Conservation (phyloP, 805 yeast species). For the Yamadazyma phyllophila region DNA sequence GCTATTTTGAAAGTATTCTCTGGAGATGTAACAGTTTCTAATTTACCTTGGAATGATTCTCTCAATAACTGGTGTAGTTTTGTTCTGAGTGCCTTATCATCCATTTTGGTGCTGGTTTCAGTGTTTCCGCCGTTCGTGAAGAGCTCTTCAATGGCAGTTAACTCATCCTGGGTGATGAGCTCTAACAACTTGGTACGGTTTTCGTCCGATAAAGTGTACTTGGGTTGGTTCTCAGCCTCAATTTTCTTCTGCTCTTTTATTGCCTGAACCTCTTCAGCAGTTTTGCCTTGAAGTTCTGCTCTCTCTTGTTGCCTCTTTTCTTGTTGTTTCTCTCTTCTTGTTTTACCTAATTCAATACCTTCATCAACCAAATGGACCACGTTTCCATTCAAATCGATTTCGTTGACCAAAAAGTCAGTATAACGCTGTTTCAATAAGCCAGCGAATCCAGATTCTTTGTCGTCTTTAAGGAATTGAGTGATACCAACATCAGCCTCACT, state of each 20-base stretch:
- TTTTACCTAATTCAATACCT: constrained; percentile 53
- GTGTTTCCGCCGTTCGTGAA: constrained; percentile 53
- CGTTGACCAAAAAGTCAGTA: constrained; percentile 92
- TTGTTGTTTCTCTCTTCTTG: constrained; percentile 47
- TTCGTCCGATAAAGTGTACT: constrained; percentile 46
- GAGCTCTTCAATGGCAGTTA: constrained; percentile 53
- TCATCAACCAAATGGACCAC: constrained; percentile 76
- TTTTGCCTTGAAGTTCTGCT: constrained; percentile 27
- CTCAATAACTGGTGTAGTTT: constrained; percentile 75
- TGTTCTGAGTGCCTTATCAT: constrained; percentile 74
- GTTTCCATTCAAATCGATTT: constrained; percentile 63
- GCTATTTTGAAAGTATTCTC: constrained; percentile 65
- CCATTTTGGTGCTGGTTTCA: constrained; percentile 55
- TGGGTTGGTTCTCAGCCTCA: constrained; percentile 24
- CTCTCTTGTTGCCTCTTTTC: constrained; percentile 42
- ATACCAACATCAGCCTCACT: constrained; percentile 74
- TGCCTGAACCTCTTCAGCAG: constrained; percentile 31
- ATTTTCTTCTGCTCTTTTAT: constrained; percentile 17
- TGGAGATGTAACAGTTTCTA: constrained; percentile 78
- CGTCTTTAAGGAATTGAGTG: constrained; percentile 58
- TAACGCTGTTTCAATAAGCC: constrained; percentile 87
- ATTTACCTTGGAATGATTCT: constrained; percentile 64
- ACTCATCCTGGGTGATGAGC: constrained; percentile 59
- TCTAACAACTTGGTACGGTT: constrained; percentile 48
- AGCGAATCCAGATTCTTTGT: constrained; percentile 53